These are phyloP conservation scores for Starmerella bombi DNA, from an alignment of 805 yeast genomes.

Conservation along the genomic window DNA sequence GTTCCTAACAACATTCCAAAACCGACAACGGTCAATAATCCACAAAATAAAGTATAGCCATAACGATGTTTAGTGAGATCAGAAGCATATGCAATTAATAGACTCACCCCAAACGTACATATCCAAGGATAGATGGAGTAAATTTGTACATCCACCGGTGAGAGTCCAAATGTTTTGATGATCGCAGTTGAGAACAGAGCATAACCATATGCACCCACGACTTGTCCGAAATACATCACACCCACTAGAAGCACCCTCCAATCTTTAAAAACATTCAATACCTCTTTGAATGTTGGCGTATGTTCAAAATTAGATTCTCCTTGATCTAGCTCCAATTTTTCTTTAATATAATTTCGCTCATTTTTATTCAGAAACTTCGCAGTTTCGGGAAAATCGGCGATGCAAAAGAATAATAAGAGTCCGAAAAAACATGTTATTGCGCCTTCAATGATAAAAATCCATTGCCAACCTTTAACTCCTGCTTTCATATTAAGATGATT, in stretches of 20 bases:
- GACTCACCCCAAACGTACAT: slow-evolving; percentile 54
- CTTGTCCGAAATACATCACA: slow-evolving; percentile 47
- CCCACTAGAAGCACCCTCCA: slow-evolving; percentile 46
- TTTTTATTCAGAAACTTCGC: slow-evolving; percentile 39
- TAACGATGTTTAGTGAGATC: slow-evolving; percentile 37
- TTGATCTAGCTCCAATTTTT: slow-evolving; percentile 44
- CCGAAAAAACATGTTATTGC: slow-evolving; percentile 28
- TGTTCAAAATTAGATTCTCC: slow-evolving; percentile 39
- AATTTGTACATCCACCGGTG: slow-evolving; percentile 61
- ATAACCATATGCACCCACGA: slow-evolving; percentile 63
- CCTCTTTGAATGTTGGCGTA: slow-evolving; percentile 36
- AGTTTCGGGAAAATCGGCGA: slow-evolving; percentile 64
- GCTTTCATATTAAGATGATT: slow-evolving; percentile 38
- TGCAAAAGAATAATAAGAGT: slow-evolving; percentile 32
- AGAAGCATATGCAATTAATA: slow-evolving; percentile 48
- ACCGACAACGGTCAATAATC: slow-evolving; percentile 36
- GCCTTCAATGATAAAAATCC: slow-evolving; percentile 44
- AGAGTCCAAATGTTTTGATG: slow-evolving; percentile 46
- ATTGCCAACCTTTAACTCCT: slow-evolving; percentile 38
- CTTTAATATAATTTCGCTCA: slow-evolving; percentile 44
- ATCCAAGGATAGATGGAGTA: slow-evolving; percentile 83
- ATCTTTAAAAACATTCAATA: slow-evolving; percentile 42
- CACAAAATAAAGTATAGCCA: slow-evolving; percentile 20
- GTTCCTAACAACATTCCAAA: slow-evolving; percentile 42
- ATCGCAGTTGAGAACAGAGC: slow-evolving; percentile 63